phyloP scores from a whole-genome alignment of 140 eudicot species.

The Flaveria floridana region DNA sequence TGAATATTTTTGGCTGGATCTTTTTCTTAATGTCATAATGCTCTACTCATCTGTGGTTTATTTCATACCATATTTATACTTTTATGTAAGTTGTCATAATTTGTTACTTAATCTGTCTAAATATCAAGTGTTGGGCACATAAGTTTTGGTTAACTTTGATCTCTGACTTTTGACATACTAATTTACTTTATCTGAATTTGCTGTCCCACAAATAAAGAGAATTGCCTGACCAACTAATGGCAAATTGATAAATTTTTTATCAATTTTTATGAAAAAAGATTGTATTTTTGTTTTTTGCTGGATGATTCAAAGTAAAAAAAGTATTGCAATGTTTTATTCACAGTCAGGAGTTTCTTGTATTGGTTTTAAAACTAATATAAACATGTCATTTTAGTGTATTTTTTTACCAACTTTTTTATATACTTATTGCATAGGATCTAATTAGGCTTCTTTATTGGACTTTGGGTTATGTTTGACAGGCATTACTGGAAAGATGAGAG shows the following conservation, averaged over 20 bases:
- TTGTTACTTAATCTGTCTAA: not conserved
- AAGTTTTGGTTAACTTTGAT: not conserved
- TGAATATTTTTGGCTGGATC: not conserved
- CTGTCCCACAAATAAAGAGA: not conserved
- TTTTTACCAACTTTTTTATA: not conserved
- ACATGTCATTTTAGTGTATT: not conserved
- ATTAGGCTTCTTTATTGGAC: not conserved
- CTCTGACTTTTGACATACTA: not conserved
- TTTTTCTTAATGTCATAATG: not conserved
- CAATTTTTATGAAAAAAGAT: not conserved
- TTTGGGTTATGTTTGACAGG: conserved; percentile 41
- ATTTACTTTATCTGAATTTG: not conserved
- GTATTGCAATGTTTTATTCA: not conserved
- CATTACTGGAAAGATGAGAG: conserved; percentile 98
- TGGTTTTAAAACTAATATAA: not conserved
- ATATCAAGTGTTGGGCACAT: no score
- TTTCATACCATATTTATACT: not conserved
- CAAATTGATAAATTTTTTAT: not conserved
- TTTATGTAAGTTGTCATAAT: not conserved
- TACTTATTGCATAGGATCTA: not conserved
- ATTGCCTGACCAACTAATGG: not conserved
- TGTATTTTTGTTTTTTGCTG: not conserved
- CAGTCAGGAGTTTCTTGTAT: not conserved
- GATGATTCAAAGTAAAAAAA: not conserved
- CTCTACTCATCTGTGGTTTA: not conserved